Percentiles rank a stretch among this genome's conserved stretches.
Conservation (phyloP, 352 stramenopile species). For the Phytophthora capsici region DNA sequence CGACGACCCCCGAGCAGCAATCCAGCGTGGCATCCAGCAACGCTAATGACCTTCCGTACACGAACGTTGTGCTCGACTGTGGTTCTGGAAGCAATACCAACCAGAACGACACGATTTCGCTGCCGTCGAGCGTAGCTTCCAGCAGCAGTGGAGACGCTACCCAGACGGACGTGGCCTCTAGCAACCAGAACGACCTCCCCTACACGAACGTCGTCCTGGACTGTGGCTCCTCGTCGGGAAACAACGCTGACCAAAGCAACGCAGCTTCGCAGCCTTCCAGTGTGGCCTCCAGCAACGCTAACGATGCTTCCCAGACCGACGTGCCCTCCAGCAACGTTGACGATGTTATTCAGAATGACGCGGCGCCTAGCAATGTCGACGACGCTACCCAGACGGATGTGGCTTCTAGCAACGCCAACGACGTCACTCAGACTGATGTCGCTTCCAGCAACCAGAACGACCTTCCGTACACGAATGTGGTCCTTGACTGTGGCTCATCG, state of each 20-base stretch:
- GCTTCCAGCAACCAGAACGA: constrained; percentile 12
- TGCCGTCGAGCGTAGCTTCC: constrained; percentile 11
- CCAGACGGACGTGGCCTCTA: constrained; percentile 7
- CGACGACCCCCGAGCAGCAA: constrained; percentile 19
- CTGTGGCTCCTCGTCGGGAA: constrained; percentile 6
- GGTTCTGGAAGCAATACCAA: constrained; percentile 9
- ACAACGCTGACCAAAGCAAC: too few relatives aligned
- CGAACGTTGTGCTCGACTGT: constrained; percentile 6
- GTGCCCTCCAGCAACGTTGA: constrained; percentile 5
- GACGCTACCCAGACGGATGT: constrained; percentile 3
- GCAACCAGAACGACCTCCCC: neutral
- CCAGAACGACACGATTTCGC: constrained; percentile 1
- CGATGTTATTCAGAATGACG: neutral
- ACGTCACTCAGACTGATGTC: neutral
- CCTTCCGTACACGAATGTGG: neutral
- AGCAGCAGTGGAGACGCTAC: constrained; percentile 1
- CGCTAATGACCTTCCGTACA: constrained; percentile 2
- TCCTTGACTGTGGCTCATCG: constrained; percentile 3
- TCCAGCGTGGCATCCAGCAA: constrained; percentile 25
- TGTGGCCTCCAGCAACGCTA: constrained; percentile 3
- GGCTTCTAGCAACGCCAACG: constrained; percentile 4
- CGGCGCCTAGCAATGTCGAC: neutral
- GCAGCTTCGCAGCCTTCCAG: constrained; percentile 7
- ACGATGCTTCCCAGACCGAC: neutral
- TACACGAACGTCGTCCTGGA: neutral